phyloP scores from a whole-genome alignment of 2,329 filamentous ascomycete genomes.

The Paecilomyces formosus region DNA sequence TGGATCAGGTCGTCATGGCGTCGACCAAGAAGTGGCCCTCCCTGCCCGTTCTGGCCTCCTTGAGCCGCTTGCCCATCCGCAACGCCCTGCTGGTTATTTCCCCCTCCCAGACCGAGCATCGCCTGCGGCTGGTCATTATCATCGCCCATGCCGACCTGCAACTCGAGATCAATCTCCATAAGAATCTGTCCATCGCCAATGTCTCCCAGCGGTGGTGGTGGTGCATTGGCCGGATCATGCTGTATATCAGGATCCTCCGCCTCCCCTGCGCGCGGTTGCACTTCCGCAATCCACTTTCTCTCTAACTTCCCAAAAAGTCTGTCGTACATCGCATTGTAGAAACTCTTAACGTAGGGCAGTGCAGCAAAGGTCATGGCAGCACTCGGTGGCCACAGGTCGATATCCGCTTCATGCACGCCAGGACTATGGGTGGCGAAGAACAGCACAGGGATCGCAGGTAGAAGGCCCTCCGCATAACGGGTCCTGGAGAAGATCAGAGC shows the following conservation, averaged over 20 bases:
- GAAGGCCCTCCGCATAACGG: slow-evolving; percentile 53
- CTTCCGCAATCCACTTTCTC: slow-evolving; percentile 54
- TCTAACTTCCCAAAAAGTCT: slow-evolving; percentile 51
- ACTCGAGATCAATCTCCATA: slow-evolving; percentile 44
- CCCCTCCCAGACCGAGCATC: slow-evolving; percentile 17
- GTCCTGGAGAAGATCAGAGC: slow-evolving; percentile 62
- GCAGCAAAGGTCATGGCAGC: slow-evolving; percentile 59
- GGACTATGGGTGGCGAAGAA: slow-evolving; percentile 44
- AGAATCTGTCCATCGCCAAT: slow-evolving; percentile 35
- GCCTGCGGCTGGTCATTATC: slow-evolving; percentile 32
- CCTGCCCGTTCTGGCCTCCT: slow-evolving; percentile 4
- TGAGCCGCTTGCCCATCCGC: slow-evolving; percentile 1
- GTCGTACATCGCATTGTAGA: slow-evolving; percentile 58
- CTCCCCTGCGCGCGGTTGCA: slow-evolving; percentile 50
- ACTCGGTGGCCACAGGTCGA: slow-evolving; percentile 58
- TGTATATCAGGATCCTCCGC: slow-evolving; percentile 24
- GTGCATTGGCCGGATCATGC: slow-evolving; percentile 24
- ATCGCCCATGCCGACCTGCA: slow-evolving; percentile 44
- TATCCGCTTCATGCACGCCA: slow-evolving; percentile 36
- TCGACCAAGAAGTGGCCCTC: slow-evolving; percentile 25
- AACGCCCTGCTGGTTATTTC: slow-evolving; percentile 13
- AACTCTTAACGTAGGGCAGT: slow-evolving; percentile 57
- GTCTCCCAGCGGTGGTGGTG: slow-evolving; percentile 18
- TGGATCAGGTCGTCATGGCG: slow-evolving; percentile 44
- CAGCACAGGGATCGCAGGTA: slow-evolving; percentile 55